Evolutionary conservation across 1,284 basidiomycete species (phyloP).

Genomic region (Vanrija sp.): DNA sequence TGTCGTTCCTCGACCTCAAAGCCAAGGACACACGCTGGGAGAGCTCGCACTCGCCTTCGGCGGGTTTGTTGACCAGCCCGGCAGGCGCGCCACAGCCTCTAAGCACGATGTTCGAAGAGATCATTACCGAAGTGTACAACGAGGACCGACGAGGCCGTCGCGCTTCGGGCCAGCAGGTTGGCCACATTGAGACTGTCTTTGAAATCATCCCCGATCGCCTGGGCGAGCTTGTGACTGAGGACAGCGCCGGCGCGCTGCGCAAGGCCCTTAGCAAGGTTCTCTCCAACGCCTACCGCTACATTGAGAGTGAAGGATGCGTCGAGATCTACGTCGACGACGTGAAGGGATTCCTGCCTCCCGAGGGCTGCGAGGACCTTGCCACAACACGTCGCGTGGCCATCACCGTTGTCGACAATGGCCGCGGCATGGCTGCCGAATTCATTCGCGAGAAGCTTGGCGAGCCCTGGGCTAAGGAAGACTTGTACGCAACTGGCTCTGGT

Average conservation of each 20-base stretch:
- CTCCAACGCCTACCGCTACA: slow-evolving; percentile 45
- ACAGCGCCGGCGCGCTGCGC: slow-evolving; percentile 35
- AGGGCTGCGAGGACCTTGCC: slow-evolving; percentile 37
- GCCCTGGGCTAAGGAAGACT: slow-evolving; percentile 42
- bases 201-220: slow-evolving; percentile 40
- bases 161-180: slow-evolving; percentile 25
- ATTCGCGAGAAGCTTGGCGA: slow-evolving; percentile 32
- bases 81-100: slow-evolving; percentile 24
- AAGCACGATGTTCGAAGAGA: slow-evolving; percentile 39
- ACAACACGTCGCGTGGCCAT: slow-evolving; percentile 32
- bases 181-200: slow-evolving; percentile 38
- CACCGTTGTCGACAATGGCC: slow-evolving; percentile 34
- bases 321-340: slow-evolving; percentile 41
- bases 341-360: slow-evolving; percentile 28
- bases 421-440: slow-evolving; percentile 41
- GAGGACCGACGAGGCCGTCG: slow-evolving; percentile 29
- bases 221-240: slow-evolving; percentile 39
- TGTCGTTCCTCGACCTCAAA: slow-evolving; percentile 41
- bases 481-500: slow-evolving; percentile 40
- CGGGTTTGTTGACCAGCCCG: slow-evolving; percentile 11
- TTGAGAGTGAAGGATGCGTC: slow-evolving; percentile 41
- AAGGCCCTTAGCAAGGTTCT: slow-evolving; percentile 38
- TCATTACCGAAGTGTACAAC: slow-evolving; percentile 35
- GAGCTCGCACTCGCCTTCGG: slow-evolving; percentile 13
- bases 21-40: slow-evolving; percentile 25